phyloP scores from a whole-genome alignment of 345 rosid genomes.

The Pistacia integerrima region DNA sequence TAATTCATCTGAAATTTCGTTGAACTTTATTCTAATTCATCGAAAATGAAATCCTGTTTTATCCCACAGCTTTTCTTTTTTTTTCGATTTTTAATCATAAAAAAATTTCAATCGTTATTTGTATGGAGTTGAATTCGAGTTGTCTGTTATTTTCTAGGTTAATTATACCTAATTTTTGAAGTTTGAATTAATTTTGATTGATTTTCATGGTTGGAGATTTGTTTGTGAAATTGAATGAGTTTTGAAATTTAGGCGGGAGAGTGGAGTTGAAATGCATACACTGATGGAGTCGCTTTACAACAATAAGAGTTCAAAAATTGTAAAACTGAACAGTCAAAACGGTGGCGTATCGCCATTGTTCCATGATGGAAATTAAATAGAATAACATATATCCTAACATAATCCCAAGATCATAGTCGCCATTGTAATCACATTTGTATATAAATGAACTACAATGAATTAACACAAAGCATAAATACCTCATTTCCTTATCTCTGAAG shows the following conservation, averaged over 20 bases:
- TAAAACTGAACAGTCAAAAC: constrained; percentile 10
- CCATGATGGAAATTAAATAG: too few species aligned
- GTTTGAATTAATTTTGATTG: background rate
- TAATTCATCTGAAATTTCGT: background rate
- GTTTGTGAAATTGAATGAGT: background rate
- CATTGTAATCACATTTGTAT: too few species aligned
- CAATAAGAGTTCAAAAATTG: constrained; percentile 16
- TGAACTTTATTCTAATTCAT: background rate
- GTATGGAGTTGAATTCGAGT: background rate
- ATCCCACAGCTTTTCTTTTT: too few species aligned
- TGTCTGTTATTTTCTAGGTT: background rate
- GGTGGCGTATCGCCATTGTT: constrained; percentile 17
- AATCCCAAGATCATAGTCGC: too few species aligned
- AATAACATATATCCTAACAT: too few species aligned
- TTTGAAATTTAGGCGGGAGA: constrained; percentile 3
- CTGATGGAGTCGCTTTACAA: constrained; percentile 26
- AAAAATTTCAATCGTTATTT: too few species aligned
- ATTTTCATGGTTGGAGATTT: background rate
- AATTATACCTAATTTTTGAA: background rate
- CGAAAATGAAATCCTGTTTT: background rate
- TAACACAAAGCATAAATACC: too few species aligned
- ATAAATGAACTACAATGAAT: too few species aligned
- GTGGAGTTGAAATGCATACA: constrained; percentile 4
- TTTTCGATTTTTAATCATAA: background rate
- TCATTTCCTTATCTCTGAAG: too few species aligned